Base-by-base conservation (phyloP, 108 stramenopile genomes). In the Nitzschia sp. region DNA sequence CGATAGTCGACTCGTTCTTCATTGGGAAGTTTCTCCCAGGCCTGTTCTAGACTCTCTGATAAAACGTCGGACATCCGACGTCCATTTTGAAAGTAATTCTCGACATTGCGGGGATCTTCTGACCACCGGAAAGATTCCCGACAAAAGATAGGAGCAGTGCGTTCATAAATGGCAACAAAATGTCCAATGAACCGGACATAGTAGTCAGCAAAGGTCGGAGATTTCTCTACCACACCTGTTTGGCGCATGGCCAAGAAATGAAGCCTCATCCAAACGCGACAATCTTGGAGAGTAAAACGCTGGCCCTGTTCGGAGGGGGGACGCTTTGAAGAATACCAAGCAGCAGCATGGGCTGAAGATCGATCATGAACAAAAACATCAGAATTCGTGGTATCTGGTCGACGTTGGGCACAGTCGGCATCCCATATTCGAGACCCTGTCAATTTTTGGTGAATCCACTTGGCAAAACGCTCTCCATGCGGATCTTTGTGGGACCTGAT, bases 121-220 rank as follows among this genome's bases (percentile, higher is more conserved):
- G 81, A 82, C 88, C 88, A 89, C 7, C 88, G 81, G 26, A 79
- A 73, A 39, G 67, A 70, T 37, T 89, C 85, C 12, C 88, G 73
- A 9, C 84, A 83, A 71, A 85, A 89, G 34, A 54, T 44, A 14
- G 85, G 78, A 24, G 88, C 85, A 9, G 57, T 51, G 3, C 58
- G n/a, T 51, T 89, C 85, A 54, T 89, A 89, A 21, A 86, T 80
- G 21, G 56, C 52, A 0, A 89, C 81, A 65, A 86, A 89, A 72
- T 89, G 88, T 6, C 75, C 88, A 76, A 89, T 89, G 77, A 86
- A 84, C 22, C 83, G 72, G 1, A 86, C 62, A 57, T 89, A 89
- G 65, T 85, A 86, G 66, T 89, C 81, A 37, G 70, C 79, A 71
- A 89, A 89, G 43, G 52, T 69, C 20, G 88, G 88, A 25, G 52